Conservation (phyloP, 805 yeast genomes). For the Vanderwaltozyma yarrowii region DNA sequence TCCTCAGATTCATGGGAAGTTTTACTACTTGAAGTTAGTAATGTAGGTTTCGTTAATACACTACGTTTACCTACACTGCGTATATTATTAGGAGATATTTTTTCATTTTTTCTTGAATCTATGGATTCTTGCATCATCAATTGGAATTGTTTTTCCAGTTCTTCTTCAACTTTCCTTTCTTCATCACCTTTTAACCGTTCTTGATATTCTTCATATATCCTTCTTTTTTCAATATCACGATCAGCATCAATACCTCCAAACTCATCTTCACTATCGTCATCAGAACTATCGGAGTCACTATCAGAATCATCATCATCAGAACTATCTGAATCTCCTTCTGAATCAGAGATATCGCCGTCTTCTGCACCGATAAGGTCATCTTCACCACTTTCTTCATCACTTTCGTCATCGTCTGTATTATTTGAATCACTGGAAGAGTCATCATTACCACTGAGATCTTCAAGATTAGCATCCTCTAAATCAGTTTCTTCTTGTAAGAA, state of each 20-base stretch:
- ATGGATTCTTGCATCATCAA: slow-evolving; percentile 43
- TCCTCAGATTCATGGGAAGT: not conserved
- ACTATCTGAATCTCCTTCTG: not conserved
- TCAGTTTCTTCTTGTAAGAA: not conserved
- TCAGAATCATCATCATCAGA: slow-evolving; percentile 11
- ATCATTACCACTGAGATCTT: not conserved
- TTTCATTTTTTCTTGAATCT: slow-evolving; percentile 30
- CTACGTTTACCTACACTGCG: slow-evolving; percentile 12
- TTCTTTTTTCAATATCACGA: slow-evolving; percentile 25
- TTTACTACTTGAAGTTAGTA: not conserved
- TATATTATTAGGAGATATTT: slow-evolving; percentile 16
- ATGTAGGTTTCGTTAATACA: not conserved
- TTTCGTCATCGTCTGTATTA: not conserved
- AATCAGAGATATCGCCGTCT: slow-evolving; percentile 2
- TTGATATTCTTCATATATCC: slow-evolving; percentile 32
- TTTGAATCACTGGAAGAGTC: not conserved
- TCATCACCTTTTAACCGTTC: slow-evolving; percentile 31
- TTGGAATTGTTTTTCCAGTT: slow-evolving; percentile 48
- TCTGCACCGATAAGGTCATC: slow-evolving; percentile 1
- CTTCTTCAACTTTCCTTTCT: slow-evolving; percentile 38
- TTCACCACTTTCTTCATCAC: too few species aligned
- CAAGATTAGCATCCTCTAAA: not conserved
- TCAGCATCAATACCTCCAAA: slow-evolving; percentile 20
- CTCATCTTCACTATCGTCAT: slow-evolving; percentile 21
- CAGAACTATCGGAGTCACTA: slow-evolving; percentile 10